phyloP scores from a whole-genome alignment of 2,329 filamentous ascomycete species.

The Aplosporella prunicola region DNA sequence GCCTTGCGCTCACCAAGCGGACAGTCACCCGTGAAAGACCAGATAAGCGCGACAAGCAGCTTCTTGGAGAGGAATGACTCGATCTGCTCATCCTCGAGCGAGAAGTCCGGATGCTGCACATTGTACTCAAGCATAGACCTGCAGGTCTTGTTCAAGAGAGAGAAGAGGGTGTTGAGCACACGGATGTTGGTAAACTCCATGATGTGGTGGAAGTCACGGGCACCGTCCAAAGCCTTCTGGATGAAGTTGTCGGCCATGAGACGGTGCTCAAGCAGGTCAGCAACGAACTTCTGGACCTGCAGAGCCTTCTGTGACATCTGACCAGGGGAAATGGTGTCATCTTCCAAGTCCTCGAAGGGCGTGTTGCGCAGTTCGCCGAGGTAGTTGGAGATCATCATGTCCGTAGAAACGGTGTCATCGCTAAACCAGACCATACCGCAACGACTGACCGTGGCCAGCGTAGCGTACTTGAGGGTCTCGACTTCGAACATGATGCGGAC shows the following conservation, averaged over 20 bases:
- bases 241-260: slow-evolving; percentile 76
- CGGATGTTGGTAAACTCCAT: slow-evolving; percentile 96
- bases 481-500: slow-evolving; percentile 99
- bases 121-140: slow-evolving; percentile 95
- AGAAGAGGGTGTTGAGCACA: slow-evolving; percentile 87
- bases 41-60: slow-evolving; percentile 81
- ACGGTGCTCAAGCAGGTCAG: slow-evolving; percentile 66
- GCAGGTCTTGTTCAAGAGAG: slow-evolving; percentile 86
- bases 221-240: slow-evolving; percentile 63
- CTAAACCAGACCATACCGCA: slow-evolving; percentile 99
- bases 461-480: slow-evolving; percentile 94
- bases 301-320: slow-evolving; percentile 54
- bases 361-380: slow-evolving; percentile 72
- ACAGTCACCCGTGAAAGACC: slow-evolving; percentile 94
- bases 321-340: slow-evolving; percentile 63
- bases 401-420: slow-evolving; percentile 86
- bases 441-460: slow-evolving; percentile 94
- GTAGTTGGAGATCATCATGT: slow-evolving; percentile 90
- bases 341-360: slow-evolving; percentile 89
- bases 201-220: slow-evolving; percentile 77
- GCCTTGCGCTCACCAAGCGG: slow-evolving; percentile 76
- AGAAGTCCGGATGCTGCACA: slow-evolving; percentile 85
- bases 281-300: slow-evolving; percentile 67
- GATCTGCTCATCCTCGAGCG: slow-evolving; percentile 79
- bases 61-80: slow-evolving; percentile 91